Evolutionary conservation across 2,329 filamentous ascomycete species (phyloP).

Genomic region (Cordyceps javanica): DNA sequence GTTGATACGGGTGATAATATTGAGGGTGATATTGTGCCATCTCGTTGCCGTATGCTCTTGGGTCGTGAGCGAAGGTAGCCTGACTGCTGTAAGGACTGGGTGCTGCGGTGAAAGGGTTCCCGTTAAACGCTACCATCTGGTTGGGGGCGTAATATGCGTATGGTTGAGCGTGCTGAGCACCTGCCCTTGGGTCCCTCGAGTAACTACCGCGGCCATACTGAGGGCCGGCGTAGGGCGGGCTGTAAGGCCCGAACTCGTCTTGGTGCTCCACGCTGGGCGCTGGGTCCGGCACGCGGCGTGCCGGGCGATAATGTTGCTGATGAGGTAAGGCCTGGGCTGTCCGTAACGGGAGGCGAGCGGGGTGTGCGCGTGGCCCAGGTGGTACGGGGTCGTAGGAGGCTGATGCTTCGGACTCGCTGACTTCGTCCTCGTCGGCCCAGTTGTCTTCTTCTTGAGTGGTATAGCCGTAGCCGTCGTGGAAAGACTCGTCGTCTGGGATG

Average conservation of each 20-base stretch:
- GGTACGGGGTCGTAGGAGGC: background rate
- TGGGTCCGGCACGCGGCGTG: slow-evolving; percentile 37
- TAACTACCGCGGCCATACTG: slow-evolving; percentile 12
- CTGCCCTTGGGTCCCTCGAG: slow-evolving; percentile 11
- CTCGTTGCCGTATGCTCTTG: background rate
- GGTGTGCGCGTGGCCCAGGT: slow-evolving; percentile 13
- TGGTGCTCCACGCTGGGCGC: slow-evolving; percentile 58
- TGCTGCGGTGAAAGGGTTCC: slow-evolving; percentile 40
- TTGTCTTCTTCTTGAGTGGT: slow-evolving; percentile 8
- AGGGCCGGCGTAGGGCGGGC: slow-evolving; percentile 24
- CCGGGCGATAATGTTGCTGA: slow-evolving; percentile 34
- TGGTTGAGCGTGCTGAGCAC: slow-evolving; percentile 19
- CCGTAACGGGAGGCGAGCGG: slow-evolving; percentile 21
- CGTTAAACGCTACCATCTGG: slow-evolving; percentile 33
- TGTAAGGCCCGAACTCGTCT: slow-evolving; percentile 53
- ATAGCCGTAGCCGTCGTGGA: slow-evolving; percentile 8
- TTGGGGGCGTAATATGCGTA: slow-evolving; percentile 27
- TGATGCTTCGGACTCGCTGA: slow-evolving; percentile 6
- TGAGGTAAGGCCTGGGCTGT: slow-evolving; percentile 19
- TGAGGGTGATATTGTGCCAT: background rate
- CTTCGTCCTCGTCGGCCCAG: slow-evolving; percentile 8
- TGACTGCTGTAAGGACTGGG: slow-evolving; percentile 24
- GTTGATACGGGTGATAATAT: slow-evolving; percentile 24
- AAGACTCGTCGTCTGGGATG: background rate
- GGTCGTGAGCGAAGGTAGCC: background rate